Percentiles rank a stretch among this genome's conserved stretches.
Conservation (phyloP, 768 basidiomycete species). For the Rhodotorula sphaerocarpa region DNA sequence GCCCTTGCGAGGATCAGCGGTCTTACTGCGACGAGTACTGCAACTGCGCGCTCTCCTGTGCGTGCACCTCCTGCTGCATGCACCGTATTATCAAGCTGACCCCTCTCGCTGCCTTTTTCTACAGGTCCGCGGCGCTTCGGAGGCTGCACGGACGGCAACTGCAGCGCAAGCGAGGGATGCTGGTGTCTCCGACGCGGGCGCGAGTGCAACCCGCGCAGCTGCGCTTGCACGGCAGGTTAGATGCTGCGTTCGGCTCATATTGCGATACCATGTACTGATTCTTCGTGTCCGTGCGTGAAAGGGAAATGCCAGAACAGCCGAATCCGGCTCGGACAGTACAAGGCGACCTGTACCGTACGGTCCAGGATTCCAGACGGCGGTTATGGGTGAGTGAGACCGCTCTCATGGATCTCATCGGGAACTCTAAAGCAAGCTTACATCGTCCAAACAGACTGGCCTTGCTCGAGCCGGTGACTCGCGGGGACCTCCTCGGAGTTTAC, state of each 20-base stretch:
- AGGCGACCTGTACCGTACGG: not conserved
- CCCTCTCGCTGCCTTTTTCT: no score
- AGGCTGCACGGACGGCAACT: not conserved
- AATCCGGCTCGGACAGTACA: not conserved
- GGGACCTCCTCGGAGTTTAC: not conserved
- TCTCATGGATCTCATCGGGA: no score
- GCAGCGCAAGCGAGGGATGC: not conserved
- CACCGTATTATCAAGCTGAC: not conserved
- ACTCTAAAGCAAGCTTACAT: not conserved
- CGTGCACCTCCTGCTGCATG: not conserved
- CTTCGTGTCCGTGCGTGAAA: no score
- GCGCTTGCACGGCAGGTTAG: not conserved
- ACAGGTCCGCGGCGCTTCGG: not conserved
- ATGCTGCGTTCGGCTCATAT: no score
- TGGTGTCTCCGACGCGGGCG: not conserved
- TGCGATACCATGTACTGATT: not conserved
- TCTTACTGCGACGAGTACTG: conserved; percentile 2
- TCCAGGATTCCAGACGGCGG: not conserved
- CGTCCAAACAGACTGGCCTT: not conserved
- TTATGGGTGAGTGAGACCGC: not conserved
- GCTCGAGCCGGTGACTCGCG: not conserved
- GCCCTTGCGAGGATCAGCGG: not conserved
- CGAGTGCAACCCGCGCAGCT: not conserved
- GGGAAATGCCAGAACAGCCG: not conserved
- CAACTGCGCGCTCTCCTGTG: not conserved